Conservation (phyloP, 805 yeast species). For the Ogataea siamensis region DNA sequence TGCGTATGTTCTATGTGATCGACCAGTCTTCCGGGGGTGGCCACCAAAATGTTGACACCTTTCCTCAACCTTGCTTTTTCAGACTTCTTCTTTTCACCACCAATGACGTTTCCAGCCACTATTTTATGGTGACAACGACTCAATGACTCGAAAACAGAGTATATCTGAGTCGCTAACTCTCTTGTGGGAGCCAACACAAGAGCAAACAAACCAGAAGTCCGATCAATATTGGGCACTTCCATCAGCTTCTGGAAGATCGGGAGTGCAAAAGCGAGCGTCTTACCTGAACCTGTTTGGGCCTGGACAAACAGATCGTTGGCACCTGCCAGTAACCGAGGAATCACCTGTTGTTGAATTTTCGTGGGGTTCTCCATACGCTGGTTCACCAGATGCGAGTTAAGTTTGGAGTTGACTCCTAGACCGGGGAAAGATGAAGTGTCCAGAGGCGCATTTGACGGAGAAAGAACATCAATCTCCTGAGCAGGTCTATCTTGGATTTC, state of each 20-base stretch:
- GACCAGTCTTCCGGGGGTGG: conserved; percentile 94
- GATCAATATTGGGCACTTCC: conserved; percentile 46
- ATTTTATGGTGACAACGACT: conserved; percentile 77
- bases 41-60: conserved; percentile 94
- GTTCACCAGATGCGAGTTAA: conserved; percentile 54
- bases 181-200: conserved; percentile 90
- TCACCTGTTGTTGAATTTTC: conserved; percentile 75
- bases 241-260: conserved; percentile 79
- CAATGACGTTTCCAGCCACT: conserved; percentile 95
- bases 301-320: conserved; percentile 77
- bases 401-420: conserved; percentile 58
- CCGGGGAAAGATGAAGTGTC: conserved; percentile 70
- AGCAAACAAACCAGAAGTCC: conserved; percentile 86
- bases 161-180: conserved; percentile 89
- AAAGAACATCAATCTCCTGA: conserved; percentile 28
- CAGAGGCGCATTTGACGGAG: conserved; percentile 86
- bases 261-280: conserved; percentile 81
- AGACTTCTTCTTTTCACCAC: conserved; percentile 96
- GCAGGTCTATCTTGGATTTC: conserved; percentile 43
- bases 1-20: conserved; percentile 93
- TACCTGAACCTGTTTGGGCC: conserved; percentile 99
- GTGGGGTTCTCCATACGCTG: conserved; percentile 69
- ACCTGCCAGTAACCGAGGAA: conserved; percentile 56
- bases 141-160: conserved; percentile 71
- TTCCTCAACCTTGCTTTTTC: conserved; percentile 95